phyloP scores from a whole-genome alignment of 2,329 filamentous ascomycete species.

The Alternaria alternata region DNA sequence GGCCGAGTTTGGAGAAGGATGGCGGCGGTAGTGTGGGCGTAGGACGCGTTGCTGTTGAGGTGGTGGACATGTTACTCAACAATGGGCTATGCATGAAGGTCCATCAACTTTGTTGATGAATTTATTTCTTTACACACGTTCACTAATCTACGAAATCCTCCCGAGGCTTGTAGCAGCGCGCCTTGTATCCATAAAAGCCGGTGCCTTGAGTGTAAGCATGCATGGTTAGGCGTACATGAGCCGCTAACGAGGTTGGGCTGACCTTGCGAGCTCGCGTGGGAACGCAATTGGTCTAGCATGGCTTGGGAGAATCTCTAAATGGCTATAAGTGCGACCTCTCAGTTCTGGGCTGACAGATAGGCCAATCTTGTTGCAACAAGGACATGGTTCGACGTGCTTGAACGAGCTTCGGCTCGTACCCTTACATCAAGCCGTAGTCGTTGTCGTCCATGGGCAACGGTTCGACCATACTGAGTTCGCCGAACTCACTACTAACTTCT shows the following conservation, averaged over 20 bases:
- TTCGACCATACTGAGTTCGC: conserved; percentile 40
- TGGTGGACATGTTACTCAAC: background rate
- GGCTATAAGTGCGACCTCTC: background rate
- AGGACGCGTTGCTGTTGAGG: background rate
- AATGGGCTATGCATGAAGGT: background rate
- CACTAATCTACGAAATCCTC: background rate
- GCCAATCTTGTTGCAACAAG: background rate
- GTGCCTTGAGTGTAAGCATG: background rate
- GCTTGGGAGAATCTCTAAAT: background rate
- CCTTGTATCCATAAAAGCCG: background rate
- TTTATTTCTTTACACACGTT: background rate
- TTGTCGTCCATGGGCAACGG: conserved; percentile 37
- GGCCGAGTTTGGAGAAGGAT: conserved; percentile 8
- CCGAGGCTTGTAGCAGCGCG: background rate
- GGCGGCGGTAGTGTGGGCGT: background rate
- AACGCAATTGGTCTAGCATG: background rate
- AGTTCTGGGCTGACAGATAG: background rate
- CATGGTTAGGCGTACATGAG: background rate
- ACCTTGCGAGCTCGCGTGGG: background rate
- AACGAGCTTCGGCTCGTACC: background rate
- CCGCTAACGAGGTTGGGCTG: background rate
- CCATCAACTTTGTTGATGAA: background rate
- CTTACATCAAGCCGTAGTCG: conserved; percentile 35
- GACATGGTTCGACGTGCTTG: background rate
- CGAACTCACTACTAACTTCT: conserved; percentile 37